Conservation (phyloP, 2,329 filamentous ascomycete species). For the Microcera coccophila region DNA sequence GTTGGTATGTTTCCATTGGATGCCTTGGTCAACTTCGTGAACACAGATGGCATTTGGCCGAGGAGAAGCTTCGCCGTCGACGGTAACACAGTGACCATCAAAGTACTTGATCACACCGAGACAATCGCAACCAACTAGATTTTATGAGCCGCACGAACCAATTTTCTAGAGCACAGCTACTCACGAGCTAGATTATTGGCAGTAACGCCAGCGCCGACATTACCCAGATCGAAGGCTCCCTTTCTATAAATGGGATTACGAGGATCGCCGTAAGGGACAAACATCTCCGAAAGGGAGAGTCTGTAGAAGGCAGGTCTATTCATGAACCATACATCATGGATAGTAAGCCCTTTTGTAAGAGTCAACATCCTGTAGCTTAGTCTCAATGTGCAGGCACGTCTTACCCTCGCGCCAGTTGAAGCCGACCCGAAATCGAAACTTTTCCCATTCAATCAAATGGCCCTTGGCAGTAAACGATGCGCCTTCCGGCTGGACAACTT, state of each 20-base stretch:
- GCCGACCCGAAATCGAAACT: constrained; percentile 39
- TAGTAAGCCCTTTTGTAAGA: neutral
- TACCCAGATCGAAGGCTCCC: constrained; percentile 76
- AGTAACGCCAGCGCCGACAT: constrained; percentile 81
- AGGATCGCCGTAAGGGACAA: constrained; percentile 82
- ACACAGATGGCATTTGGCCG: constrained; percentile 52
- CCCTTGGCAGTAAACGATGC: constrained; percentile 45
- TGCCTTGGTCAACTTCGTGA: constrained; percentile 37
- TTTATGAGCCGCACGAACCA: too few species aligned
- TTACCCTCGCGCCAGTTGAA: constrained; percentile 67
- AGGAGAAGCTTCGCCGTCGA: constrained; percentile 55
- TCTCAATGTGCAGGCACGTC: too few species aligned
- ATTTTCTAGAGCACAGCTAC: too few species aligned
- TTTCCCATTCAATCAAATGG: constrained; percentile 5
- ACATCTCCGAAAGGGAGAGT: constrained; percentile 88
- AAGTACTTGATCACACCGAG: constrained; percentile 53
- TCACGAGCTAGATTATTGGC: constrained; percentile 78
- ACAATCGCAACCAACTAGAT: constrained; percentile 58
- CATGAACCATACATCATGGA: too few species aligned
- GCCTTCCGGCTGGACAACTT: constrained; percentile 59
- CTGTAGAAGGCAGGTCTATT: constrained; percentile 89
- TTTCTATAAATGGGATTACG: constrained; percentile 78
- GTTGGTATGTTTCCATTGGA: constrained; percentile 57
- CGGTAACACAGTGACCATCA: constrained; percentile 34
- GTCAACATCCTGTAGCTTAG: neutral